Percentiles rank a stretch among this genome's conserved stretches.
Evolutionary conservation across 331 rosid genomes (phyloP).

Genomic region (Dryas integrifolia): DNA sequence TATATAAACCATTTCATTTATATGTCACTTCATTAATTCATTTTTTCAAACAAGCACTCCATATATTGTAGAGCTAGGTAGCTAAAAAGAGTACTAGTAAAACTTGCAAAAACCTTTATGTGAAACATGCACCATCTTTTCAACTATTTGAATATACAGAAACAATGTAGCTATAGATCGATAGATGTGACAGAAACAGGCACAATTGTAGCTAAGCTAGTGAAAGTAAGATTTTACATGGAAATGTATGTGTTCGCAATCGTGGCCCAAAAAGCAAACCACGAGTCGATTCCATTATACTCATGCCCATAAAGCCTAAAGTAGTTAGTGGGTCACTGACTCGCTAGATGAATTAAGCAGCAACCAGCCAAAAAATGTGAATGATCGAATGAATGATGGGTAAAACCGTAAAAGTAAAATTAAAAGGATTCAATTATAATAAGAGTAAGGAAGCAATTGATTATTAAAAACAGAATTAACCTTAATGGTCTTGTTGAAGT

Average conservation of each 20-base stretch:
- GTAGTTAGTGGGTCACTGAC: constrained; percentile 7
- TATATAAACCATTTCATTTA: not conserved
- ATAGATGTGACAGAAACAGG: constrained; percentile 17
- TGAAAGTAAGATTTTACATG: not conserved
- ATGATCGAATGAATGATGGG: not conserved
- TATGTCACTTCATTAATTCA: not conserved
- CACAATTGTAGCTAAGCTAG: not conserved
- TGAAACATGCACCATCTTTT: constrained; percentile 7
- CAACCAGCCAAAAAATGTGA: not conserved
- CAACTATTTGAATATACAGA: constrained; percentile 11
- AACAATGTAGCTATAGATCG: not conserved
- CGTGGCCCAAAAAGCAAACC: constrained; percentile 14
- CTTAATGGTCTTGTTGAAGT: constrained; percentile 94
- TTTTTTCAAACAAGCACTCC: constrained; percentile 6
- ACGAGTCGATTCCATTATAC: not conserved
- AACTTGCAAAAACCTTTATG: not conserved
- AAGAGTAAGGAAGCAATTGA: too few relatives aligned
- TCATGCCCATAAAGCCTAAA: constrained; percentile 11
- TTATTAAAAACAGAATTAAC: constrained; percentile 9
- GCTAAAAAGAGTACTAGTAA: not conserved
- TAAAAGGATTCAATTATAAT: too few relatives aligned
- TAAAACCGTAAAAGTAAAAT: too few relatives aligned
- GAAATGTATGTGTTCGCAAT: not conserved
- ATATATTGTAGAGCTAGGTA: not conserved
- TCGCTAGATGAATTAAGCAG: not conserved